Percentiles rank a stretch among this genome's conserved stretches.
phyloP scores from a whole-genome alignment of 371 early-diverging fungal genomes.

The Saksenaea vasiformis region DNA sequence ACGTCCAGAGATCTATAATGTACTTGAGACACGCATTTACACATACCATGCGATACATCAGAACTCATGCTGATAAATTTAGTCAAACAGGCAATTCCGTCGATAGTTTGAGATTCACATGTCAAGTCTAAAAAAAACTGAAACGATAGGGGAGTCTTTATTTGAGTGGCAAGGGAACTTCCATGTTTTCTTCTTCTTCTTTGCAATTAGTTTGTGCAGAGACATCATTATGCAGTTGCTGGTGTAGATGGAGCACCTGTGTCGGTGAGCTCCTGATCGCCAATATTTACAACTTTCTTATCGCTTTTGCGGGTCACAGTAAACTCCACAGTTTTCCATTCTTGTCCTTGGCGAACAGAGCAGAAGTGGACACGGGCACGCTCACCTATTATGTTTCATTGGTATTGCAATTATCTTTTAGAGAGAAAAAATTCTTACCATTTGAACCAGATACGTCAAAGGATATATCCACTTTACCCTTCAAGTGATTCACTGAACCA shows the following conservation, averaged over 20 bases:
- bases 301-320: conserved; percentile 40
- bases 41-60: too few relatives aligned
- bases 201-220: not conserved
- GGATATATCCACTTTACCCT: conserved; percentile 63
- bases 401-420: not conserved
- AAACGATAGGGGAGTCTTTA: too few relatives aligned
- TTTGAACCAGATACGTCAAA: conserved; percentile 58
- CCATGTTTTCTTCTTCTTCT: not conserved
- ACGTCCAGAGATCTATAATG: too few relatives aligned
- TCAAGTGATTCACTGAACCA: conserved; percentile 69
- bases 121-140: too few relatives aligned
- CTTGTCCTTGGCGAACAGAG: conserved; percentile 33
- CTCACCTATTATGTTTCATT: conserved; percentile 24
- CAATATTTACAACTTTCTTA: conserved; percentile 34
- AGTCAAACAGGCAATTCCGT: too few relatives aligned
- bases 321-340: conserved; percentile 45
- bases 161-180: not conserved
- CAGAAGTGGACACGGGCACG: conserved; percentile 47
- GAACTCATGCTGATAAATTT: too few relatives aligned
- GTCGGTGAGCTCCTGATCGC: conserved; percentile 35
- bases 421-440: conserved; percentile 41
- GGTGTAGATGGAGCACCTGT: conserved; percentile 30
- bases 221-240: not conserved
- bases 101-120: too few relatives aligned
- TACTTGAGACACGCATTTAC: too few relatives aligned